phyloP scores from a whole-genome alignment of 306 rosid species.

The Abrus pulchellus region DNA sequence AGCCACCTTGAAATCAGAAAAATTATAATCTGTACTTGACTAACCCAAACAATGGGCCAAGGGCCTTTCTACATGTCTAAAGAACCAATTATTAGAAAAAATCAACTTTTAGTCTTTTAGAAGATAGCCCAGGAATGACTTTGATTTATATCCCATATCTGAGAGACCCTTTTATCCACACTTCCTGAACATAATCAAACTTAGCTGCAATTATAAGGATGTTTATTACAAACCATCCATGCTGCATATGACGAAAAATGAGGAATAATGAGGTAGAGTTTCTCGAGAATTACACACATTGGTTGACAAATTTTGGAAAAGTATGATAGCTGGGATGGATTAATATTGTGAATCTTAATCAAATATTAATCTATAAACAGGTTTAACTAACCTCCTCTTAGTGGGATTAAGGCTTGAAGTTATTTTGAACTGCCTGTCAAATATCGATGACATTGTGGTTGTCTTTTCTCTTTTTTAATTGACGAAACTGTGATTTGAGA shows the following conservation, averaged over 20 bases:
- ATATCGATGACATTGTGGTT: background rate
- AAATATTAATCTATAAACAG: background rate
- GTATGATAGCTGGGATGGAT: slow-evolving; percentile 12
- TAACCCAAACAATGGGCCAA: slow-evolving; percentile 14
- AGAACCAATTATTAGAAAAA: slow-evolving; percentile 4
- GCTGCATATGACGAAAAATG: slow-evolving; percentile 9
- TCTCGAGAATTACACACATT: background rate
- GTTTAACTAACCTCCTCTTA: background rate
- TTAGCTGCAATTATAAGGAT: slow-evolving; percentile 24
- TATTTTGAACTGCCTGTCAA: slow-evolving; percentile 1
- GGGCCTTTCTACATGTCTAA: slow-evolving; percentile 18
- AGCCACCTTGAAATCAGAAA: background rate
- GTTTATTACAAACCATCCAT: slow-evolving; percentile 15
- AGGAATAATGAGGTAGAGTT: slow-evolving; percentile 2
- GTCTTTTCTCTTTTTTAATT: background rate
- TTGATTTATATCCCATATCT: slow-evolving; percentile 24
- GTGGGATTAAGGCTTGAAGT: slow-evolving; percentile 26
- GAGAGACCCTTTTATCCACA: background rate
- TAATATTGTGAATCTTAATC: background rate
- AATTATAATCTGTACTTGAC: background rate
- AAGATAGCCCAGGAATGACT: background rate
- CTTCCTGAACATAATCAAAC: slow-evolving; percentile 20
- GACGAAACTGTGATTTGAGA: slow-evolving; percentile 27
- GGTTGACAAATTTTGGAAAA: slow-evolving; percentile 12
- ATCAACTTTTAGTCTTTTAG: slow-evolving; percentile 8